phyloP scores from a whole-genome alignment of 345 rosid species.

The Raphanus sativus region DNA sequence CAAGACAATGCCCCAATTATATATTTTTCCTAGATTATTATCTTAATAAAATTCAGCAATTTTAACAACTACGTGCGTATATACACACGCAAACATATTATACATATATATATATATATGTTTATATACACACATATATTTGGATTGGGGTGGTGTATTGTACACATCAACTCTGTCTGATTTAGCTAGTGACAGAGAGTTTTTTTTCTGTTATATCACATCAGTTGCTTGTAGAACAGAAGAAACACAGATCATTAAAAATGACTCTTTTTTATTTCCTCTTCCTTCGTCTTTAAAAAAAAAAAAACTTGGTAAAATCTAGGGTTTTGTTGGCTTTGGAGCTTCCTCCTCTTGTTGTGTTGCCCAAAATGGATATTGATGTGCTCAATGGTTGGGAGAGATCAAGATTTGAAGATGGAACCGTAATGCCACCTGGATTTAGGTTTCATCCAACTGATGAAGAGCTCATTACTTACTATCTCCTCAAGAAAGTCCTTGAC shows the following conservation, averaged over 20 bases:
- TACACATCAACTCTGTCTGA: conserved; percentile 41
- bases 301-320: neutral
- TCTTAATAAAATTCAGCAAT: neutral
- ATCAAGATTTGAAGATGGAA: conserved; percentile 34
- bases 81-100: conserved; percentile 1
- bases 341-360: neutral
- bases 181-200: conserved; percentile 34
- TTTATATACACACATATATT: neutral
- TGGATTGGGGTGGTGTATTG: conserved; percentile 39
- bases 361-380: conserved; percentile 48
- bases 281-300: neutral
- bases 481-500: conserved; percentile 78
- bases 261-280: neutral
- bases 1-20: conserved; percentile 16
- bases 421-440: conserved; percentile 86
- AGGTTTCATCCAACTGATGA: conserved; percentile 95
- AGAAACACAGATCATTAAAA: conserved; percentile 39
- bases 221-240: conserved; percentile 40
- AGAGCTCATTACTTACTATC: conserved; percentile 85
- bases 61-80: neutral
- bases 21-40: neutral
- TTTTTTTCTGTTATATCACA: conserved; percentile 15
- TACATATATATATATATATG: neutral
- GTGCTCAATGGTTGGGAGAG: conserved; percentile 43
- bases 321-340: conserved; percentile 16